These are phyloP conservation scores for Parafenestella ontariensis DNA, from an alignment of 2,329 filamentous ascomycete genomes.

Conservation along the genomic window DNA sequence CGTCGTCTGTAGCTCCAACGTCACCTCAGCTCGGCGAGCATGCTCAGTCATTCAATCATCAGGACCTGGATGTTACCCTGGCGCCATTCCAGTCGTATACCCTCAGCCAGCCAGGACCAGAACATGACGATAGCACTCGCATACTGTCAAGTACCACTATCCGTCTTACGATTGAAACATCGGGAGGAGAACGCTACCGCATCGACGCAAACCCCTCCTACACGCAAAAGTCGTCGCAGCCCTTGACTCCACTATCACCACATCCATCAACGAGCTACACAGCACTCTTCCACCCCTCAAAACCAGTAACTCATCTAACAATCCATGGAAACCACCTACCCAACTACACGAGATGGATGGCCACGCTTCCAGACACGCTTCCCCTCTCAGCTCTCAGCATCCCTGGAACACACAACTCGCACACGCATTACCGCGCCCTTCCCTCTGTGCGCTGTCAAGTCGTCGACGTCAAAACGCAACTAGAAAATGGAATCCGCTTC, in stretches of 20 bases:
- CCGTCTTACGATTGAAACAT: conserved; percentile 74
- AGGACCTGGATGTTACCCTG: conserved; percentile 69
- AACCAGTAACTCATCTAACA: conserved; percentile 48
- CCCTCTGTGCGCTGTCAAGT: conserved; percentile 94
- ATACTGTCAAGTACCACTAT: conserved; percentile 63
- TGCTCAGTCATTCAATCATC: conserved; percentile 65
- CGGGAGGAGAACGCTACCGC: conserved; percentile 68
- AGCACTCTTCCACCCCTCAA: conserved; percentile 54
- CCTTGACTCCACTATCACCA: conserved; percentile 48
- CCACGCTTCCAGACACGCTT: conserved; percentile 71
- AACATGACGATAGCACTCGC: not conserved
- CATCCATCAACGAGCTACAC: conserved; percentile 51
- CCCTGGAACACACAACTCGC: conserved; percentile 94
- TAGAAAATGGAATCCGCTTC: conserved; percentile 91
- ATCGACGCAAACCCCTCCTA: conserved; percentile 71
- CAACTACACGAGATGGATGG: conserved; percentile 84
- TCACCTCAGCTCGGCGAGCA: conserved; percentile 59
- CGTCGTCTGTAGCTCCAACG: conserved; percentile 39
- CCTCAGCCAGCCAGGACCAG: conserved; percentile 62
- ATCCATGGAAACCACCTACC: conserved; percentile 33
- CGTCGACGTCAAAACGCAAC: conserved; percentile 76
- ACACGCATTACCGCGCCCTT: conserved; percentile 81
- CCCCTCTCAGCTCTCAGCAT: conserved; percentile 84
- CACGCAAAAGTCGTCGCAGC: conserved; percentile 48
- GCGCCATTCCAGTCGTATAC: conserved; percentile 71